Percentiles rank a stretch among this genome's conserved stretches.
phyloP scores from a whole-genome alignment of 176 grass and related monocot species.

The Themeda triandra region DNA sequence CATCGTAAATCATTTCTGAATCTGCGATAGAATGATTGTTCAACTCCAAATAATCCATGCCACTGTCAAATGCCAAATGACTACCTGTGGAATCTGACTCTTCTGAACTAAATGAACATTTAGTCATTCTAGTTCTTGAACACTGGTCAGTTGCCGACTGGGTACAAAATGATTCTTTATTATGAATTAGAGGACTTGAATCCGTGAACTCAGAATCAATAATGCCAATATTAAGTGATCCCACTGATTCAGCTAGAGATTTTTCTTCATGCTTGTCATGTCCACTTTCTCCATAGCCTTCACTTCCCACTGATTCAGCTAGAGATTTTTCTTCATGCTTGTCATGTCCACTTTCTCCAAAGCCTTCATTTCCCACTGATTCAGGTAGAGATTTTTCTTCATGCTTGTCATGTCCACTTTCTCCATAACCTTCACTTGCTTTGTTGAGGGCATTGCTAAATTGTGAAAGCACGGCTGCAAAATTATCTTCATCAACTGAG shows the following conservation, averaged over 20 bases:
- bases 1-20: conserved; percentile 4
- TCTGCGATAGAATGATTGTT: background rate
- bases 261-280: conserved; percentile 41
- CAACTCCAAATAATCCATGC: conserved; percentile 19
- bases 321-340: conserved; percentile 41
- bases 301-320: conserved; percentile 38
- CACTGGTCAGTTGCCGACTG: conserved; percentile 25
- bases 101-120: conserved; percentile 35
- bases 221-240: conserved; percentile 24
- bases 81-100: conserved; percentile 21
- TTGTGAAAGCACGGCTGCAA: conserved; percentile 7
- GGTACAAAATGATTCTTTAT: conserved; percentile 13
- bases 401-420: conserved; percentile 27
- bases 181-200: conserved; percentile 18
- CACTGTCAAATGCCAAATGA: background rate
- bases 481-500: conserved; percentile 26
- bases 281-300: conserved; percentile 35
- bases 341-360: conserved; percentile 30
- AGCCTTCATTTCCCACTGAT: conserved; percentile 37
- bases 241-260: conserved; percentile 42
- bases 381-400: conserved; percentile 43
- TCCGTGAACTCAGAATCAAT: conserved; percentile 20
- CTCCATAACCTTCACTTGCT: conserved; percentile 30
- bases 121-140: conserved; percentile 26
- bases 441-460: conserved; percentile 16